Evolutionary conservation across 1,284 basidiomycete genomes (phyloP), one percentile per base, ranked within the genome.

Genomic region (Rhodotorula sp.): DNA sequence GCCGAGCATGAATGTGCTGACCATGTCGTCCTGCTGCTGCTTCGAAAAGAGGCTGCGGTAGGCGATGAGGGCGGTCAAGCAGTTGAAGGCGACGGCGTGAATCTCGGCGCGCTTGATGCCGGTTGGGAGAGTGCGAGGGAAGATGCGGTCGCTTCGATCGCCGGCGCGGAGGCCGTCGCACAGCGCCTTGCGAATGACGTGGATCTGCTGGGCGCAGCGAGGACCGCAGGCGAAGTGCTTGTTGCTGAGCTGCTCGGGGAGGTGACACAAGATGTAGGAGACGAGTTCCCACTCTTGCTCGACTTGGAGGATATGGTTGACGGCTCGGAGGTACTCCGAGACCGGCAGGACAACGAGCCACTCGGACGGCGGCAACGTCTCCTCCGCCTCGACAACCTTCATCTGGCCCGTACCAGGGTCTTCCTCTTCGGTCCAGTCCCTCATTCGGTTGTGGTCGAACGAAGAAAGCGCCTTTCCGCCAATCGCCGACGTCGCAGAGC

Each of bases 171-270:
- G 85, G 6, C 87, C 85, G 7, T 84, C 83, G 80, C 90, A 92
- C 15, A 98, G 82, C n/a, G 85, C 80, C 15, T 84, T 83, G 39
- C 93, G 82, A 51, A 99, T 81, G 59, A 82, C 84, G 17, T 86
- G 82, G 29, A 96, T 85, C 29, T 88, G 85, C 19, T 80, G 81
- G 22, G 88, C 84, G 19, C 90, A 89, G 62, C 88, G 87, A 0
- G 90, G 90, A 0, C 96, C 96, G 78, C 94, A 97, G 81, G 97
- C 94, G 66, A 97, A 86, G 78, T 98, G 93, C 81, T 97, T 98
- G 85, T 99, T 99, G 62, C 90, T 84, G 6, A 99, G 85, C 80
- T 99, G 94, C 29, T 88, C 85, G 0, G 96, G 94, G 2, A 99
- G 84, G 80, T 95, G 91, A 78, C 90, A 92, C 3, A 99, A 84